Base-by-base conservation (phyloP, 2,329 filamentous ascomycete species). In the Aspergillus japonicus region DNA sequence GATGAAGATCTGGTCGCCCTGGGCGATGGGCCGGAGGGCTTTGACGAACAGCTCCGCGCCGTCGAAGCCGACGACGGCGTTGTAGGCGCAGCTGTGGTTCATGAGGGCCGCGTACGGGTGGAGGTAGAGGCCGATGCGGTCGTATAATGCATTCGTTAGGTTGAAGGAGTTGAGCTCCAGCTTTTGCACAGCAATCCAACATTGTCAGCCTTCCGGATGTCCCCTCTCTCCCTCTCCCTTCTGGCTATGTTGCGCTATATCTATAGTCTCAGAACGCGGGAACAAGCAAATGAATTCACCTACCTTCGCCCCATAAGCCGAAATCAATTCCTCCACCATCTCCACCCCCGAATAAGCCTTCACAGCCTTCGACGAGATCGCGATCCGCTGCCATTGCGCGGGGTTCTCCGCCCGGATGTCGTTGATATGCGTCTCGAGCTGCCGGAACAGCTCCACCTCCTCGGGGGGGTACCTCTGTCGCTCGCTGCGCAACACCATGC, bases 41-140 rank as follows among this genome's bases (percentile, higher is more conserved):
- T 84, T 82, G 33, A 87, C 68, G 14, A 76, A 76, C 10, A 85
- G 71, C 33, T 75, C 69, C 3, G 80, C 74, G 21, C 83, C 80
- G 59, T 87, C 83, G 73, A 87, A 86, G 12, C 83, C 78, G 19
- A 86, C 78, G 31, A 80, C 80, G 2, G 83, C 80, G 64, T 88
- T 89, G 3, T 84, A 84, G 24, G 82, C 77, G 68, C 87, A 89
- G 48, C 83, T 87, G 68, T 89, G 87, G 62, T 89, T 89, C 48
- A 85, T 77, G 16, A 81, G 73, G 29, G 82, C 78, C 2, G 83
- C 76, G 19, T 80, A 75, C 0, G 85, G 83, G 61, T 87, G 83
- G 16, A 88, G 68, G 39, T 81, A 82, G n/a, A 87, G 73, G 2
- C 87, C 87, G 23, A 88, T 73, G 0, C 83, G 81, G 52, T 87